Base-by-base conservation (phyloP, 225 moss, liverwort and hornwort species). In the Takakia lepidozioides region DNA sequence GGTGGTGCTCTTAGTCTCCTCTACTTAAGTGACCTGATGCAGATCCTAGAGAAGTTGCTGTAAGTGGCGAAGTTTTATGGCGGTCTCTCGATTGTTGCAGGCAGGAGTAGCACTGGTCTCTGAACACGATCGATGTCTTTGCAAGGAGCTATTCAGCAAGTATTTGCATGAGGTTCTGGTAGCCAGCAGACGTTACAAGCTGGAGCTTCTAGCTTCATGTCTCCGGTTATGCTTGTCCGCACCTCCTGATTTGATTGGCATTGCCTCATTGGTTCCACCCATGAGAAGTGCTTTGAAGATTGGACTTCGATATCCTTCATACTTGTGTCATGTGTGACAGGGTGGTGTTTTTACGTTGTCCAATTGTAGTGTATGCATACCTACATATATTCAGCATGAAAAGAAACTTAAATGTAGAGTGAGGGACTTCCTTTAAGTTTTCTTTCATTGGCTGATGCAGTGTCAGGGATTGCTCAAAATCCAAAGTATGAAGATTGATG, bases 291-390 rank as follows among this genome's bases (percentile, higher is more conserved):
- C 88, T 54, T 56, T 93, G 57, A 88, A 76, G 52, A 86, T 93
- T 39, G 93, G 93, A 54, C 73, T 93, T 63, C 78, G 93, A 88
- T 88, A 88, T 88, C 87, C 87, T 83, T 52, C n/a, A n/a, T n/a
- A n/a, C n/a, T n/a, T n/a, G n/a, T n/a, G n/a, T n/a, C n/a, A n/a
- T n/a, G n/a, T n/a, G n/a, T n/a, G n/a, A n/a, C n/a, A n/a, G n/a
- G n/a, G n/a, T n/a, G n/a, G n/a, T n/a, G n/a, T n/a, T n/a, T n/a
- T n/a, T n/a, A n/a, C n/a, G n/a, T n/a, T n/a, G n/a, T n/a, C n/a
- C n/a, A n/a, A n/a, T n/a, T n/a, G n/a, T n/a, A n/a, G n/a, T n/a
- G n/a, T n/a, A n/a, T n/a, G n/a, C n/a, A n/a, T n/a, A n/a, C n/a
- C n/a, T n/a, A n/a, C n/a, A n/a, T n/a, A n/a, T n/a, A n/a, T n/a